A percentile compares a stretch with the other conserved stretches of the same genome.
Evolutionary conservation across 129 eudicot species (phyloP).

Genomic region (Ambrosia artemisiifolia): DNA sequence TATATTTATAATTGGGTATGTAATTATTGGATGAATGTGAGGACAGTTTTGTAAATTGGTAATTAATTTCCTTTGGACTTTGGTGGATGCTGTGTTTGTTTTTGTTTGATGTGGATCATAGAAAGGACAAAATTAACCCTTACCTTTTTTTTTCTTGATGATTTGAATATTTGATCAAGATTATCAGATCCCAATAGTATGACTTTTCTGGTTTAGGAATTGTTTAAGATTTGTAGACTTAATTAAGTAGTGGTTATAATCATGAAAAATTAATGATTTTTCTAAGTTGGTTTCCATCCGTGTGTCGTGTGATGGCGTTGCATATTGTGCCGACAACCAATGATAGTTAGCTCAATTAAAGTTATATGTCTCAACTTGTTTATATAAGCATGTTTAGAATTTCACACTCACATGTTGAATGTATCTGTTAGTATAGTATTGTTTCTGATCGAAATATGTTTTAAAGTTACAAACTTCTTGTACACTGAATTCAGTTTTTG

Average conservation of each 20-base stretch:
- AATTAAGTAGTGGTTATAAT: background rate
- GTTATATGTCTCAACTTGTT: too few relatives aligned
- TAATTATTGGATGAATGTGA: constrained; percentile 24
- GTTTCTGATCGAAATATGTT: background rate
- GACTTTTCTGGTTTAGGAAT: constrained; percentile 14
- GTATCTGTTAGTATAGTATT: background rate
- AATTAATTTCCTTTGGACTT: constrained; percentile 32
- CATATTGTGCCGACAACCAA: background rate
- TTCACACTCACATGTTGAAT: background rate
- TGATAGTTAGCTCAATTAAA: background rate
- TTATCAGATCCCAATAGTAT: constrained; percentile 7
- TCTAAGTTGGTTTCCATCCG: background rate
- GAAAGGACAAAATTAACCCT: constrained; percentile 30
- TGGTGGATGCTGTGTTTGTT: constrained; percentile 28
- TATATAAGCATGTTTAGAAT: background rate
- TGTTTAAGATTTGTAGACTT: background rate
- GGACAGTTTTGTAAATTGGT: constrained; percentile 48
- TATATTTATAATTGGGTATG: constrained; percentile 15
- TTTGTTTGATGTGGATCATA: constrained; percentile 32
- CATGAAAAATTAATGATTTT: background rate
- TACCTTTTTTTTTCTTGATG: constrained; percentile 9
- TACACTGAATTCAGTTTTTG: background rate
- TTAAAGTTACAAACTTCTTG: background rate
- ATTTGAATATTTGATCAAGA: background rate
- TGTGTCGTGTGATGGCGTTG: constrained; percentile 4